Evolutionary conservation across 1,139 yeast genomes (phyloP).

Genomic region (Blastobotrys persicus): DNA sequence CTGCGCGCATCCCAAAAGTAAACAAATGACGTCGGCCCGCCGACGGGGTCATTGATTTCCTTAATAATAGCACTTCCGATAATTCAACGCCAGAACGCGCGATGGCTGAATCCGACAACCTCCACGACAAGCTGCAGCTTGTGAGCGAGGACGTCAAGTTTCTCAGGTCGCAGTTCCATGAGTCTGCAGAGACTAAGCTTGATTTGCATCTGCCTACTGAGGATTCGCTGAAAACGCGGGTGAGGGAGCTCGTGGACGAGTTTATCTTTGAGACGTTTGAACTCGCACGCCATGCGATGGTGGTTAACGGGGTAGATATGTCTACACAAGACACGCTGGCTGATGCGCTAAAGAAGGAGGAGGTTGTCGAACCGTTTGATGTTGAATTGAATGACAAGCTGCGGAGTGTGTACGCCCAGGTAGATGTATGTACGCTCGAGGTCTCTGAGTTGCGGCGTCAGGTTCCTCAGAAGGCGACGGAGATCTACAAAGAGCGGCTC

Average conservation of each 20-base stretch:
- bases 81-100: too few relatives aligned
- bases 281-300: slow-evolving; percentile 48
- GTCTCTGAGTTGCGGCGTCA: slow-evolving; percentile 50
- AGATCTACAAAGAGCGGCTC: slow-evolving; percentile 23
- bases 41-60: too few relatives aligned
- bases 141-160: slow-evolving; percentile 51
- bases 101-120: slow-evolving; percentile 10
- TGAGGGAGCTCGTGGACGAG: slow-evolving; percentile 45
- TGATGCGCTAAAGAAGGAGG: slow-evolving; percentile 22
- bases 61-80: too few relatives aligned
- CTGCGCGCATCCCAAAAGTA: background rate
- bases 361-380: slow-evolving; percentile 57
- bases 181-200: slow-evolving; percentile 44
- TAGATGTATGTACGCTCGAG: slow-evolving; percentile 52
- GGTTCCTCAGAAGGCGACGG: slow-evolving; percentile 40
- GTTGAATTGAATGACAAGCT: slow-evolving; percentile 50
- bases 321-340: slow-evolving; percentile 20
- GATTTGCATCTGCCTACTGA: slow-evolving; percentile 50
- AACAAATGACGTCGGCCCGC: background rate
- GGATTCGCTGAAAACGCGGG: slow-evolving; percentile 49
- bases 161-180: slow-evolving; percentile 46
- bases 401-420: slow-evolving; percentile 46
- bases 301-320: slow-evolving; percentile 44
- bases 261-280: slow-evolving; percentile 52
- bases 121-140: slow-evolving; percentile 43